Evolutionary conservation across 352 stramenopile species (phyloP).

Genomic region (Phytophthora meadii): DNA sequence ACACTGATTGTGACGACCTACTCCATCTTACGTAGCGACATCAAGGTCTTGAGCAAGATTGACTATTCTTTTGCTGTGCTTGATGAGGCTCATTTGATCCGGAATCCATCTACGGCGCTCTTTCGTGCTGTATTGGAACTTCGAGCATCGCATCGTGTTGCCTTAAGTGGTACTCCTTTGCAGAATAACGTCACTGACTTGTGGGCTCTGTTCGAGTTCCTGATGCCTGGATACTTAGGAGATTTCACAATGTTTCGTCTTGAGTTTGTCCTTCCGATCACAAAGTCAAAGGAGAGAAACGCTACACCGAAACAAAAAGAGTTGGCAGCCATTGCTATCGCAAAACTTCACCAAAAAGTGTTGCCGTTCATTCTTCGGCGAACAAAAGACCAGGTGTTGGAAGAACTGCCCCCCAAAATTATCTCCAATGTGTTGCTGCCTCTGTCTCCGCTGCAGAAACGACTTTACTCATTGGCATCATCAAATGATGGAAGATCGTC

Average conservation of each 20-base stretch:
- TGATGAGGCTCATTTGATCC: conserved; percentile 98
- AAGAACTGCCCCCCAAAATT: conserved; percentile 97
- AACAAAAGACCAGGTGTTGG: conserved; percentile 96
- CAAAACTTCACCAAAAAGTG: conserved; percentile 94
- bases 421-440: conserved; percentile 93
- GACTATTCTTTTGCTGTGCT: conserved; percentile 92
- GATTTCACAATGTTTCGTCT: conserved; percentile 73
- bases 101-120: conserved; percentile 93
- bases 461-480: conserved; percentile 78
- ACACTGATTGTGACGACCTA: conserved; percentile 87
- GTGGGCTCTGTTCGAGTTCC: conserved; percentile 97
- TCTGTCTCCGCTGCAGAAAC: conserved; percentile 88
- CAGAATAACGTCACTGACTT: conserved; percentile 98
- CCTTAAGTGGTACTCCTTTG: conserved; percentile 97
- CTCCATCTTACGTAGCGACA: conserved; percentile 82
- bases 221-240: conserved; percentile 98
- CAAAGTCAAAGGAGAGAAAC: conserved; percentile 58
- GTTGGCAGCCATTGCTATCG: conserved; percentile 85
- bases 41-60: conserved; percentile 58
- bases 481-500: conserved; percentile 9
- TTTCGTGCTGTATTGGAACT: conserved; percentile 88
- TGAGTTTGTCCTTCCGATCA: conserved; percentile 73
- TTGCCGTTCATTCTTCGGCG: conserved; percentile 97
- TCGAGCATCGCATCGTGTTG: conserved; percentile 88
- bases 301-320: conserved; percentile 83